Conservation (phyloP, 768 basidiomycete species). For the Gloeostereum incarnatum region DNA sequence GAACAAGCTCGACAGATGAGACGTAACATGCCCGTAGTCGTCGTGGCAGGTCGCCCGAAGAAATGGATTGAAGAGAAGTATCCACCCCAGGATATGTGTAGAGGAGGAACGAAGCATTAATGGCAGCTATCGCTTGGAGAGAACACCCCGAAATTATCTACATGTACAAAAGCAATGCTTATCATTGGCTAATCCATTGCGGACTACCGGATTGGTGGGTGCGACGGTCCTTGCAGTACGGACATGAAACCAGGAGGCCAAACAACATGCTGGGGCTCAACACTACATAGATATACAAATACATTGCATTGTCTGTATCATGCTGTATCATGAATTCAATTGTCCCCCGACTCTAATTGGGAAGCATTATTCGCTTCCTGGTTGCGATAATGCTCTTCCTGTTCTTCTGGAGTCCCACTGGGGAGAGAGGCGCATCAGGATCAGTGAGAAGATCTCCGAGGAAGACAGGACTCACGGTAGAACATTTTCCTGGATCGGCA, state of each 20-base stretch:
- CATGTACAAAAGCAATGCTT: neutral
- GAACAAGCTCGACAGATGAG: too few species aligned
- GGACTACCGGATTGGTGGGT: too few species aligned
- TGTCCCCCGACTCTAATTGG: too few species aligned
- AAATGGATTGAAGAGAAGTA: conserved; percentile 78
- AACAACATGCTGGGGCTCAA: too few species aligned
- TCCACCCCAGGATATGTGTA: conserved; percentile 20
- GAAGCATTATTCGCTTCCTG: too few species aligned
- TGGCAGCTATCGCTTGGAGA: neutral
- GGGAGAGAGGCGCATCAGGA: too few species aligned
- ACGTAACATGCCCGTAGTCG: conserved; percentile 13
- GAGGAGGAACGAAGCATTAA: neutral
- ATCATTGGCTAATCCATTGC: neutral
- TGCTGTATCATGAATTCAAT: too few species aligned
- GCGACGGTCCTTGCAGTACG: too few species aligned
- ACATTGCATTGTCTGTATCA: too few species aligned
- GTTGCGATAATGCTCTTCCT: neutral
- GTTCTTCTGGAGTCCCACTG: neutral
- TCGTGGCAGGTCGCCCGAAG: conserved; percentile 52
- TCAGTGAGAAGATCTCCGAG: neutral
- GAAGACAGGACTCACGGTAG: conserved; percentile 36
- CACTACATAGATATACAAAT: too few species aligned
- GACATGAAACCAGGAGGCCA: too few species aligned
- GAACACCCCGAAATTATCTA: neutral
- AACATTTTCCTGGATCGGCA: conserved; percentile 70